Conservation (phyloP, 345 rosid genomes). For the Noccaea bulbosa region DNA sequence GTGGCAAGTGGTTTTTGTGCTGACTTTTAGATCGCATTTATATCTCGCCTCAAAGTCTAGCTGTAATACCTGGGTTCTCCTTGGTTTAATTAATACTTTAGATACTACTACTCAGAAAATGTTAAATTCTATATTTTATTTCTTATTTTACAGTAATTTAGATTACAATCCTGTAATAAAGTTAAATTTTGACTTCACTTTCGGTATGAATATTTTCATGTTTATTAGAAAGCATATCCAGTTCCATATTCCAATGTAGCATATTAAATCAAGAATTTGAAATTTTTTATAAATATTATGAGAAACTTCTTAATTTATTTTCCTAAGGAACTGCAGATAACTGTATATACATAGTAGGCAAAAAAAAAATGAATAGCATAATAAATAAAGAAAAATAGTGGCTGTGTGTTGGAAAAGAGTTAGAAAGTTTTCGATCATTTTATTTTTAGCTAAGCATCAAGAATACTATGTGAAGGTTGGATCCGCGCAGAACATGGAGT, state of each 20-base stretch:
- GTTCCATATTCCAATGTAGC: neutral
- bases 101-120: too few species aligned
- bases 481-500: too few species aligned
- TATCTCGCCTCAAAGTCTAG: constrained; percentile 37
- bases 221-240: neutral
- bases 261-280: neutral
- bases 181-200: neutral
- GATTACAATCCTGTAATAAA: neutral
- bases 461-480: constrained; percentile 13
- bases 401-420: constrained; percentile 11
- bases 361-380: neutral
- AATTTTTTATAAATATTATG: neutral
- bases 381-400: neutral
- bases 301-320: too few species aligned
- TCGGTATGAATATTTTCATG: neutral
- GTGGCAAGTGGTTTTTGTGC: constrained; percentile 28
- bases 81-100: neutral
- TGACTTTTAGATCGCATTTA: constrained; percentile 36
- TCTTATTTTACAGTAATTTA: neutral
- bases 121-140: neutral
- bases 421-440: neutral
- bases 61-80: constrained; percentile 20
- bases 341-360: neutral
- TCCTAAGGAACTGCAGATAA: neutral
- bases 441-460: neutral